These are phyloP conservation scores for Lanmaoa rubissima DNA, from an alignment of 768 basidiomycete genomes.

Conservation along the genomic window DNA sequence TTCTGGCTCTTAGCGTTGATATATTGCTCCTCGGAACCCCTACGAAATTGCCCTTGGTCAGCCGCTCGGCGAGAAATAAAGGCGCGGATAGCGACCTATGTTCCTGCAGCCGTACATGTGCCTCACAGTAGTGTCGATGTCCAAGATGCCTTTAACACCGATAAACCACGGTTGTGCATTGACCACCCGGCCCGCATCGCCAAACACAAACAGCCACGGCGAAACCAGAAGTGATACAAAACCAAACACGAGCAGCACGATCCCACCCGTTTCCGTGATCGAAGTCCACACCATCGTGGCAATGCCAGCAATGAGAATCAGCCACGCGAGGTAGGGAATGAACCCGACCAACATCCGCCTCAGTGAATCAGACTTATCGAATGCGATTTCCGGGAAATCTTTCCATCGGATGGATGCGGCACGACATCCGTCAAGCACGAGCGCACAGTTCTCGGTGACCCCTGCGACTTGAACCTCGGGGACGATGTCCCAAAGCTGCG, in stretches of 20 bases:
- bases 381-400: slow-evolving; percentile 15
- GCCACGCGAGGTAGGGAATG: slow-evolving; percentile 13
- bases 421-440: slow-evolving; percentile 20
- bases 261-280: neutral
- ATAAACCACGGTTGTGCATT: slow-evolving; percentile 20
- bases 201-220: slow-evolving; percentile 9
- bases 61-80: slow-evolving; percentile 16
- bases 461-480: slow-evolving; percentile 22
- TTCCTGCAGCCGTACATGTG: slow-evolving; percentile 10
- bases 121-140: slow-evolving; percentile 3
- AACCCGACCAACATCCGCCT: slow-evolving; percentile 1
- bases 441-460: slow-evolving; percentile 12
- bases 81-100: neutral
- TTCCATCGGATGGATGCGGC: slow-evolving; percentile 23
- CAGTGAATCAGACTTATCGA: slow-evolving; percentile 8
- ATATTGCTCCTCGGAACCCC: too few species aligned
- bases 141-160: slow-evolving; percentile 20
- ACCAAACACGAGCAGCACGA: neutral
- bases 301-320: slow-evolving; percentile 3
- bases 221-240: neutral
- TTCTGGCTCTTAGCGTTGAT: too few species aligned
- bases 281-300: neutral
- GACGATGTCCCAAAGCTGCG: slow-evolving; percentile 18
- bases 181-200: slow-evolving; percentile 19
- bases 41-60: neutral